phyloP scores from a whole-genome alignment of 2,329 filamentous ascomycete genomes.

The Exophiala bonariae region DNA sequence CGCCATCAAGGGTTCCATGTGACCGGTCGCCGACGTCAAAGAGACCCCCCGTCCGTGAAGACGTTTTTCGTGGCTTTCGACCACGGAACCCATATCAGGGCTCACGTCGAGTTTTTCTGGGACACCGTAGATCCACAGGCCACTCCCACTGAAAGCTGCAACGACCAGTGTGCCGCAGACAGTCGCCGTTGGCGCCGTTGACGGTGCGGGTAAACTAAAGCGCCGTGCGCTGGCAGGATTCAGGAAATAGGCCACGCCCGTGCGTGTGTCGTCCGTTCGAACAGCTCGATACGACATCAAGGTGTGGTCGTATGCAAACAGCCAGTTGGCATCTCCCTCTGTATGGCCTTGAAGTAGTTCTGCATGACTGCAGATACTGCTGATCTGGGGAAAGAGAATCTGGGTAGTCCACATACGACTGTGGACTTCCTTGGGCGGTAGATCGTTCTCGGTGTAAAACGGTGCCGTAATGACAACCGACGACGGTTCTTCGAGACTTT shows the following conservation, averaged over 20 bases:
- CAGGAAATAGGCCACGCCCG: constrained; percentile 77
- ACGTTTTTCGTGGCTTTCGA: constrained; percentile 27
- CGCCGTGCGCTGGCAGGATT: constrained; percentile 55
- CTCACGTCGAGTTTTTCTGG: constrained; percentile 68
- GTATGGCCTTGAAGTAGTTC: constrained; percentile 58
- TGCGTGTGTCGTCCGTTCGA: constrained; percentile 70
- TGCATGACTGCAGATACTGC: constrained; percentile 74
- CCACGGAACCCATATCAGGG: constrained; percentile 30
- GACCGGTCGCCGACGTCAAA: constrained; percentile 27
- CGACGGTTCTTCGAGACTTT: constrained; percentile 62
- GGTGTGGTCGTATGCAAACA: constrained; percentile 74
- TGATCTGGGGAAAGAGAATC: constrained; percentile 80
- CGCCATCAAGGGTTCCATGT: constrained; percentile 28
- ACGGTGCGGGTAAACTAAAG: constrained; percentile 64
- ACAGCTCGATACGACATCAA: constrained; percentile 78
- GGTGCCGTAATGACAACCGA: constrained; percentile 78
- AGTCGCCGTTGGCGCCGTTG: constrained; percentile 69
- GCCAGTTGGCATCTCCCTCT: constrained; percentile 68
- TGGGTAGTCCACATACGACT: constrained; percentile 82
- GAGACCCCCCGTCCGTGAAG: constrained; percentile 13
- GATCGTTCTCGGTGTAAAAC: constrained; percentile 64
- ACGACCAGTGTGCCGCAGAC: constrained; percentile 70
- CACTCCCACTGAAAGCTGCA: constrained; percentile 69
- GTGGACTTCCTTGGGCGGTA: constrained; percentile 57
- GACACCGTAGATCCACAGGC: constrained; percentile 77